A percentile compares a stretch with the other conserved stretches of the same genome.
Conservation (phyloP, 2,329 filamentous ascomycete genomes). For the Hypoxylon sp. region DNA sequence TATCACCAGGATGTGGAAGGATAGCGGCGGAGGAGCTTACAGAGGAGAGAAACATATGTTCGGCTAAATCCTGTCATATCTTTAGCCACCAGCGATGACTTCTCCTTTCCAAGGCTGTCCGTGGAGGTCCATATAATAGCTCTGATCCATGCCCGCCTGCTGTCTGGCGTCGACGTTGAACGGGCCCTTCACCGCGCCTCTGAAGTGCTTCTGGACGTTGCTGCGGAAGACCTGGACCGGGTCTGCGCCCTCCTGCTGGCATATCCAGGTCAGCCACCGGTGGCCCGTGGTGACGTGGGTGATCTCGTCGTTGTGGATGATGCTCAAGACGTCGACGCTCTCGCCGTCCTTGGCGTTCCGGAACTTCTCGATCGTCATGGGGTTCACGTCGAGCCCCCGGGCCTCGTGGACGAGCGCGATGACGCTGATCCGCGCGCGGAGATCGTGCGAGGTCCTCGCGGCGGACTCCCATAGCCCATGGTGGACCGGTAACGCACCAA, state of each 20-base stretch:
- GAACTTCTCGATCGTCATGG: slow-evolving; percentile 57
- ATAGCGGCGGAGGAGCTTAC: no score
- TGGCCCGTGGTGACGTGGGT: slow-evolving; percentile 58
- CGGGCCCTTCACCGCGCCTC: slow-evolving; percentile 52
- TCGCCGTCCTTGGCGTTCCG: slow-evolving; percentile 51
- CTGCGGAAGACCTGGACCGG: slow-evolving; percentile 54
- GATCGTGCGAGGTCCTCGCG: slow-evolving; percentile 51
- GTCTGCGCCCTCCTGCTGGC: slow-evolving; percentile 53
- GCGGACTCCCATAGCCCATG: slow-evolving; percentile 56
- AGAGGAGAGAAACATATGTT: not conserved
- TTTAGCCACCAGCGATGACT: slow-evolving; percentile 44
- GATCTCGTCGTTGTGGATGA: slow-evolving; percentile 58
- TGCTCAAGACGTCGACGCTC: slow-evolving; percentile 51
- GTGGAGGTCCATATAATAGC: slow-evolving; percentile 50
- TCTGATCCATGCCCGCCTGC: slow-evolving; percentile 54
- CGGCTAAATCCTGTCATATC: not conserved
- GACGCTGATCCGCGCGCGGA: slow-evolving; percentile 55
- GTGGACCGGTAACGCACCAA: slow-evolving; percentile 55
- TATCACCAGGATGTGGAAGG: no score
- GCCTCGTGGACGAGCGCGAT: slow-evolving; percentile 58
- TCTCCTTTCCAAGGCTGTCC: slow-evolving; percentile 42
- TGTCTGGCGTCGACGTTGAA: slow-evolving; percentile 54
- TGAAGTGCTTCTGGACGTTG: slow-evolving; percentile 54
- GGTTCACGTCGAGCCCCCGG: slow-evolving; percentile 56
- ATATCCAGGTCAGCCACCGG: slow-evolving; percentile 57